Base-by-base conservation (phyloP, 1,284 basidiomycete species). In the Cutaneotrichosporon sp. region DNA sequence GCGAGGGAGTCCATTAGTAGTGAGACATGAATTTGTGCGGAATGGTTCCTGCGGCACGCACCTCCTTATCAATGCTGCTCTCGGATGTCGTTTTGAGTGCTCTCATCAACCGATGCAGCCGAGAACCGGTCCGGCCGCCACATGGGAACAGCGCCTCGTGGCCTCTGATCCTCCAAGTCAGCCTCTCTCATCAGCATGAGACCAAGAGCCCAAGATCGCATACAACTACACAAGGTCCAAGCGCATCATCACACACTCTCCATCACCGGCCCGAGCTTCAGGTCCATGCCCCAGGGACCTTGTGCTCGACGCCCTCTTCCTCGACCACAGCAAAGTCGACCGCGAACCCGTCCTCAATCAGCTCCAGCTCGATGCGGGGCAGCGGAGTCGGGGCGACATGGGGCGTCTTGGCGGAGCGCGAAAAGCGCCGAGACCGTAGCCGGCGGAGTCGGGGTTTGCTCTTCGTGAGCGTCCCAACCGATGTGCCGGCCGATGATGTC, bases 341-440 rank as follows among this genome's bases (percentile, higher is more conserved):
- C 14, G 18, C 14, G 51, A 53, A 53, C 22, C 51, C 51, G 14
- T 38, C 33, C 13, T 53, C 51, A 13, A 53, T 10, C 3, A 38
- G 51, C 20, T 53, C 51, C 10, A 53, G 33, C 20, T 53, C 51
- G 22, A 53, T 53, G 34, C 51, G 51, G 7, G 51, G 51, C 6
- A 53, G 51, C 3, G 34, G 33, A 4, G 34, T 52, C 1, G 29
- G n/a, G 7, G 51, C 1, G 5, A 18, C 18, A 8, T 14, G 16
- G 10, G 24, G 20, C 6, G 51, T 31, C 18, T 31, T 50, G 25
- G 27, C 27, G 25, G 47, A 50, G 7, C 27, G 25, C 24, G 27
- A 50, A 14, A 50, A 50, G 27, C 47, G 47, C 25, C 18, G 18
- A 13, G 47, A 50, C 4, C 47, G 27, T 3, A 50, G 24, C 6